These are phyloP conservation scores for Sanghuangporus baumii DNA, from an alignment of 1,284 basidiomycete genomes.

Conservation along the genomic window DNA sequence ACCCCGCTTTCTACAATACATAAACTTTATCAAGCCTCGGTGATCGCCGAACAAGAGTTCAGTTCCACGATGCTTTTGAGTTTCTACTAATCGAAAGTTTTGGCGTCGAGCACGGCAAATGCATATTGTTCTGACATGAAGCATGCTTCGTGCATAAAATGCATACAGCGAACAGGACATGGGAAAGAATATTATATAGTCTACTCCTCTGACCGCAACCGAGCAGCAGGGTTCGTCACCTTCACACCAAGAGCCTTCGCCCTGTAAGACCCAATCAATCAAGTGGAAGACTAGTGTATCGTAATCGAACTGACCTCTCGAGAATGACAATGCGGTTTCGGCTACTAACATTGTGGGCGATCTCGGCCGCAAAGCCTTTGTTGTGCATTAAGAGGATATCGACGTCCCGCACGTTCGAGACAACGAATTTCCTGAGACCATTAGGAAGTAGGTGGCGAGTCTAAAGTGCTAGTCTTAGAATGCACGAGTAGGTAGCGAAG, in stretches of 20 bases:
- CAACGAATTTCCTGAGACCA: slow-evolving; percentile 91
- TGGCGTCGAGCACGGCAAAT: slow-evolving; percentile 1
- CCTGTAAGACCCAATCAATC: slow-evolving; percentile 35
- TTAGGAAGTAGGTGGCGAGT: slow-evolving; percentile 93
- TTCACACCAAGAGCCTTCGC: slow-evolving; percentile 88
- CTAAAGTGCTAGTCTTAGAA: slow-evolving; percentile 28
- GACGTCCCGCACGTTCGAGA: slow-evolving; percentile 88
- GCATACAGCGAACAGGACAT: slow-evolving; percentile 9
- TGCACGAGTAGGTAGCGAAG: background rate
- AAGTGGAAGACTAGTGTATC: slow-evolving; percentile 8
- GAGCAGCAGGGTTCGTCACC: slow-evolving; percentile 93
- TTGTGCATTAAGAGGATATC: slow-evolving; percentile 98
- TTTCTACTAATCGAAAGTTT: background rate
- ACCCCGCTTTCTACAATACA: too few relatives aligned
- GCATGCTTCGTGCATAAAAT: slow-evolving; percentile 14
- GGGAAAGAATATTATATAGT: slow-evolving; percentile 1
- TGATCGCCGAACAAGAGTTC: background rate
- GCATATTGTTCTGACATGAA: slow-evolving; percentile 5
- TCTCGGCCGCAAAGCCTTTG: slow-evolving; percentile 93
- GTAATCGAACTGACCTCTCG: slow-evolving; percentile 56
- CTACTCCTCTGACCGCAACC: slow-evolving; percentile 95
- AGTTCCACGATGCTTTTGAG: background rate
- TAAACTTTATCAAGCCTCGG: too few relatives aligned
- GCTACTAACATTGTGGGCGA: slow-evolving; percentile 96
- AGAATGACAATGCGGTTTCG: slow-evolving; percentile 94